Conservation (phyloP, 225 moss, liverwort and hornwort species). For the Pleurozium schreberi region DNA sequence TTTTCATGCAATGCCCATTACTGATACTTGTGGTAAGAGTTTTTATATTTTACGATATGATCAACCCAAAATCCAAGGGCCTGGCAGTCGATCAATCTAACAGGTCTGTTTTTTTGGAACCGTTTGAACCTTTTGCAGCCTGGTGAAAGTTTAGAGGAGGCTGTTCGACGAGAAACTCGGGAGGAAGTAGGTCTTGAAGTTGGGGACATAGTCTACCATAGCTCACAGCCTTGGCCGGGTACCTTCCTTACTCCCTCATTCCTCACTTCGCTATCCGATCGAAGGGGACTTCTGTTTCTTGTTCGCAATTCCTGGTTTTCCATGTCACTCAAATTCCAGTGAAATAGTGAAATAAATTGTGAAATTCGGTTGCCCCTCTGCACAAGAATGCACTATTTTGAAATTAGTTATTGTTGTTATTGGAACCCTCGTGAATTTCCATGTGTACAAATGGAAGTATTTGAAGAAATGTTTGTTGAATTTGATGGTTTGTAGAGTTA, state of each 20-base stretch:
- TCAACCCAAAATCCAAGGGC: neutral
- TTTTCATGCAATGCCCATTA: neutral
- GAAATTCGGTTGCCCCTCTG: too few species aligned
- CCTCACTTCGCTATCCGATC: neutral
- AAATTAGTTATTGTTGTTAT: too few species aligned
- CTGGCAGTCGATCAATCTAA: neutral
- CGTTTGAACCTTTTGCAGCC: slow-evolving; percentile 19
- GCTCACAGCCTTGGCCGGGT: slow-evolving; percentile 99
- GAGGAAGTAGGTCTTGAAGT: slow-evolving; percentile 93
- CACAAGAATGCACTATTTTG: too few species aligned
- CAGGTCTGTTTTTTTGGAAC: neutral
- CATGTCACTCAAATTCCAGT: neutral
- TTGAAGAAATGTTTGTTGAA: too few species aligned
- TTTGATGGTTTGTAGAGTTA: too few species aligned
- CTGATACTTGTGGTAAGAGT: neutral
- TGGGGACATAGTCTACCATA: slow-evolving; percentile 83
- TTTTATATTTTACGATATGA: neutral
- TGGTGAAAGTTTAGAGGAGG: slow-evolving; percentile 96
- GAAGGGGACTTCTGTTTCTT: neutral
- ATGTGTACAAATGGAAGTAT: too few species aligned
- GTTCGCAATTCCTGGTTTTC: neutral
- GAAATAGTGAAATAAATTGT: too few species aligned
- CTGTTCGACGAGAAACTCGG: slow-evolving; percentile 83
- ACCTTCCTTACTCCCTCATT: neutral
- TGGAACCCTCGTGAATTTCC: too few species aligned